Conservation (phyloP, 768 basidiomycete species). For the Lactarius indigo region DNA sequence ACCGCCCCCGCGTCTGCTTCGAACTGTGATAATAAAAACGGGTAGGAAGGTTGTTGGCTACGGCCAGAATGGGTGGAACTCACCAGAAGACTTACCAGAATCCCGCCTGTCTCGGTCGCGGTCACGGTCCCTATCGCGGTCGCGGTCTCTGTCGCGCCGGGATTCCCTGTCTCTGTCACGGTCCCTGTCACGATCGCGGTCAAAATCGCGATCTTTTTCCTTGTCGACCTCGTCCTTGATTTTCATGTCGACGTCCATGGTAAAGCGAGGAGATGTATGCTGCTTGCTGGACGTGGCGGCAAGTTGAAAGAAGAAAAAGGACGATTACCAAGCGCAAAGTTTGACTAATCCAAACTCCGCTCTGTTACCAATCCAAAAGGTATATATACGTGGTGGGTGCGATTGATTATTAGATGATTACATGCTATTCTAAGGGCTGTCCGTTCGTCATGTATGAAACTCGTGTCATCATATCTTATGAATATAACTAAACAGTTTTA, state of each 20-base stretch:
- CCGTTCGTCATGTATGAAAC: neutral
- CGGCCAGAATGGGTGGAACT: slow-evolving; percentile 1
- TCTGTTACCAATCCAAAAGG: neutral
- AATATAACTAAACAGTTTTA: too few species aligned
- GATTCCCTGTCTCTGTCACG: slow-evolving; percentile 46
- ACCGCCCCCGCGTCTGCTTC: slow-evolving; percentile 40
- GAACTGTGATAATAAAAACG: slow-evolving; percentile 38
- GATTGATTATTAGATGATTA: neutral
- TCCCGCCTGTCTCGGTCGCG: slow-evolving; percentile 50
- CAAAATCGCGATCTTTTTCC: slow-evolving; percentile 47
- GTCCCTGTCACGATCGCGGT: slow-evolving; percentile 42
- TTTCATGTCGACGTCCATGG: slow-evolving; percentile 83
- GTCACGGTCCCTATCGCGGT: slow-evolving; percentile 36
- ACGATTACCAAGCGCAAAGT: neutral
- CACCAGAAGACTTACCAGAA: slow-evolving; percentile 40
- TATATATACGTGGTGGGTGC: neutral
- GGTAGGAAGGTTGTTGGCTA: slow-evolving; percentile 10
- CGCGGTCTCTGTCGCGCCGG: slow-evolving; percentile 46
- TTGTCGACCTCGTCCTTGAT: slow-evolving; percentile 70
- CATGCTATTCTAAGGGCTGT: neutral
- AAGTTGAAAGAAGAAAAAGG: neutral
- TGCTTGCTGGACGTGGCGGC: neutral
- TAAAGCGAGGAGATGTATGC: neutral
- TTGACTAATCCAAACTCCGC: slow-evolving; percentile 9
- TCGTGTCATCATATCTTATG: neutral